These are phyloP conservation scores for Viridothelium virens DNA, from an alignment of 495 filamentous ascomycete species.

Conservation along the genomic window DNA sequence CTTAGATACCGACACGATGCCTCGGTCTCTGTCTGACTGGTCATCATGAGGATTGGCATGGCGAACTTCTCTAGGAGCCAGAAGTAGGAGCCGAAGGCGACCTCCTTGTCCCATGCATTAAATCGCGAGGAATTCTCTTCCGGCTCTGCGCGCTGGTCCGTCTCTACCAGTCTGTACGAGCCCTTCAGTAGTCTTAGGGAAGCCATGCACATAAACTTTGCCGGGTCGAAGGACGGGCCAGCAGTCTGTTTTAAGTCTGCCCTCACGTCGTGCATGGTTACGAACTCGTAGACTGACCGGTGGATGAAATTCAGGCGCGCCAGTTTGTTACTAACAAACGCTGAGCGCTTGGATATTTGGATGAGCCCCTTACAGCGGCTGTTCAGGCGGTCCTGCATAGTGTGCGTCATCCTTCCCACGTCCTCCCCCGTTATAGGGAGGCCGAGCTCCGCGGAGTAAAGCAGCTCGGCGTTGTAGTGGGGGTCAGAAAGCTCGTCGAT, in stretches of 20 bases:
- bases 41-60: not conserved
- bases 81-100: slow-evolving; percentile 4
- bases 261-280: not conserved
- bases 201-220: slow-evolving; percentile 1
- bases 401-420: not conserved
- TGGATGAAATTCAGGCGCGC: not conserved
- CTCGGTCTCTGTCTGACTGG: not conserved
- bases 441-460: slow-evolving; percentile 1
- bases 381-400: slow-evolving; percentile 5
- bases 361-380: slow-evolving; percentile 1
- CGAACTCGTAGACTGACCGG: not conserved
- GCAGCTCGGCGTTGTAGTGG: not conserved
- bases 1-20: not conserved
- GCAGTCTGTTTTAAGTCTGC: not conserved
- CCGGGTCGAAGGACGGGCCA: not conserved
- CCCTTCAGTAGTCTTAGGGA: not conserved
- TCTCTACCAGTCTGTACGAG: not conserved
- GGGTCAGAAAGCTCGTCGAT: not conserved
- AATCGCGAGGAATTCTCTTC: not conserved
- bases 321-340: too few species aligned
- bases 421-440: not conserved
- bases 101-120: not conserved
- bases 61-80: not conserved
- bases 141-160: not conserved
- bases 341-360: too few species aligned